Percentiles rank a stretch among this genome's conserved stretches.
Evolutionary conservation across 176 grass and related monocot species (phyloP).

Genomic region (Hsuehochloa calcarea): DNA sequence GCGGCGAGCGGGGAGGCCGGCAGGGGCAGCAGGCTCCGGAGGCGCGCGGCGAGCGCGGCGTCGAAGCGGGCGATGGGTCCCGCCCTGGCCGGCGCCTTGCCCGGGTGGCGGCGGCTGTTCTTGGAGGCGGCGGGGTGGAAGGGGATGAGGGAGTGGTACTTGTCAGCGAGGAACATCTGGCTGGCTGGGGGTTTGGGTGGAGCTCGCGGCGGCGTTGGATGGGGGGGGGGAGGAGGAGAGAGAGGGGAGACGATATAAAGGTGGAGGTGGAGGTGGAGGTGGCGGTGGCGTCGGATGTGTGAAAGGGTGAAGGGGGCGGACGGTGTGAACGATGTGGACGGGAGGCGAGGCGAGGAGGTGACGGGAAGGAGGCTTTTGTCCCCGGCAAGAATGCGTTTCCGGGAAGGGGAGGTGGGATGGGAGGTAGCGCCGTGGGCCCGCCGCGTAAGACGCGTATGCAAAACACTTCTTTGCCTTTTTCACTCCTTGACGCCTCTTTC

Average conservation of each 20-base stretch:
- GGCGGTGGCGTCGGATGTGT: constrained; percentile 26
- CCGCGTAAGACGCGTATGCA: constrained; percentile 11
- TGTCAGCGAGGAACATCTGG: constrained; percentile 73
- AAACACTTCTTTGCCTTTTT: constrained; percentile 6
- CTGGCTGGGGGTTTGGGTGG: neutral
- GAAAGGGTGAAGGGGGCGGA: neutral
- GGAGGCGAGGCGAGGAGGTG: neutral
- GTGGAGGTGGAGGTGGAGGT: constrained; percentile 15
- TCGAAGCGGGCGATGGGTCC: constrained; percentile 23
- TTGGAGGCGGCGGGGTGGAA: neutral
- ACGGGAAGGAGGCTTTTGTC: constrained; percentile 10
- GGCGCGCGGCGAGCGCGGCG: constrained; percentile 42
- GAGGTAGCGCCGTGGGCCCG: constrained; percentile 31
- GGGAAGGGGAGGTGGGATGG: neutral
- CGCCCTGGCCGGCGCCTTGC: neutral
- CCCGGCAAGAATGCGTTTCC: constrained; percentile 40
- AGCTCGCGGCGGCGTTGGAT: constrained; percentile 5
- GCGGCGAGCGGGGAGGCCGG: constrained; percentile 42
- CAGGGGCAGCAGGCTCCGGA: constrained; percentile 25
- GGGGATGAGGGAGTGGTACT: constrained; percentile 42
- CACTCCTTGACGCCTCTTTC: neutral
- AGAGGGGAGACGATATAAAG: constrained; percentile 12
- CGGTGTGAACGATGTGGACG: neutral
- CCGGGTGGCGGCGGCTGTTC: neutral
- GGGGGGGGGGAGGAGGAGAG: neutral